Base-by-base conservation (phyloP, 2,329 filamentous ascomycete species). In the Polytolypa hystricis region DNA sequence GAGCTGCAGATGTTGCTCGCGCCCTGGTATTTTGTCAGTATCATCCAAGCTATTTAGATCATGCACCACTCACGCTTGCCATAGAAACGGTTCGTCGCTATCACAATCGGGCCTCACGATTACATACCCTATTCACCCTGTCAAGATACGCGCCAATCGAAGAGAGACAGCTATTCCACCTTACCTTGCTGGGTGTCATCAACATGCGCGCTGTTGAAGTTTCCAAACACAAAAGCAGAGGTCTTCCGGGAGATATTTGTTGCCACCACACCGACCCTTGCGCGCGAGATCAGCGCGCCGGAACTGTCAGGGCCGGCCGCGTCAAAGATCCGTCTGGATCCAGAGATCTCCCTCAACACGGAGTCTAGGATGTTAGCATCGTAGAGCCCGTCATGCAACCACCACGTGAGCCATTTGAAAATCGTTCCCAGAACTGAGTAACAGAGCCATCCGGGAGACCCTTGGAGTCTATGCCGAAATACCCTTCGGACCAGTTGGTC, bases 1-100 rank as follows among this genome's bases (percentile, higher is more conserved):
- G 7, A 18, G 28, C 35, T 19, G 35, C 27, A 3, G 16, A 37
- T n/a, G 7, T 37, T 16, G 35, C 35, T 37, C 35, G 15, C n/a
- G 16, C 35, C 10, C 27, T 31, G 19, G 14, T 17, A 15, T 7
- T 29, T 14, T 29, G 15, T 29, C 18, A 30, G 28, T 10, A 5
- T 10, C 7, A 14, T 23, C n/a, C 14, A 17, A 36, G 16, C 21
- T 12, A 14, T 20, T 17, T 28, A n/a, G 16, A 28, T 20, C 2
- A 12, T 17, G 20, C 16, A 19, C 31, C 2, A 40, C 38, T 33
- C 14, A 40, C 33, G n/a, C 33, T 33, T 40, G 27, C 34, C 33
- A 40, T 11, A 40, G 15, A 17, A 37, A 31, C 2, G 14, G 20
- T 10, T 28, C n/a, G 10, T 40, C 7, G n/a, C n/a, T n/a, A 19